Evolutionary conservation across 2,329 filamentous ascomycete species (phyloP), one percentile per base, ranked within the genome.

Genomic region (Helicocarpus griseus): DNA sequence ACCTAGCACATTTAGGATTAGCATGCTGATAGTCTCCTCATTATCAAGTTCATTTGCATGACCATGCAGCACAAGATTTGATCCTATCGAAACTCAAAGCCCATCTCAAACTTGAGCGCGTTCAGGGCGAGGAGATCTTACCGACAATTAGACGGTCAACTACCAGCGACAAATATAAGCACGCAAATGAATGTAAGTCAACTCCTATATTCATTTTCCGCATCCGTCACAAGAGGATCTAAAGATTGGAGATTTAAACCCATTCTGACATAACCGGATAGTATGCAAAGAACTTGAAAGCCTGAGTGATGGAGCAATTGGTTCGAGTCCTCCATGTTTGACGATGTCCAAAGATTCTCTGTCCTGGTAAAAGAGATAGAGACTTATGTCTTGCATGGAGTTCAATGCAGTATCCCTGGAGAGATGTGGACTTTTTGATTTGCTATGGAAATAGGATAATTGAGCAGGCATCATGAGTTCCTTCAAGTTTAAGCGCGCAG

Each of bases 201-300:
- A 7, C 28, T 19, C 22, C 24, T 24, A 26, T 2, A 11, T n/a
- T 6, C 11, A 9, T 21, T n/a, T n/a, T n/a, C n/a, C n/a, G n/a
- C n/a, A n/a, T n/a, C n/a, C n/a, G n/a, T n/a, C n/a, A n/a, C n/a
- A n/a, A n/a, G n/a, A n/a, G n/a, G 21, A 11, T 19, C 17, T 8
- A 2, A 17, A 35, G 11, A 35, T 39, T 5, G 17, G 14, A 35
- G 28, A 35, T 31, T 7, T 26, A 0, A 13, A n/a, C 8, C n/a
- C 19, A 1, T 33, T 8, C 19, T 31, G 13, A 21, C 21, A n/a
- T 26, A 4, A 11, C 8, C 14, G 24, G 0, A 22, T 46, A 62
- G 60, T 62, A 14, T 61, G 60, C 52, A 59, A 54, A 50, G 53
- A 60, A 4, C 51, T 62, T 14, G 55, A 61, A 31, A 58, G 56